Percentiles rank a stretch among this genome's conserved stretches.
Evolutionary conservation across 371 early-diverging fungal species (phyloP).

Genomic region (Rhizopus stolonifer): DNA sequence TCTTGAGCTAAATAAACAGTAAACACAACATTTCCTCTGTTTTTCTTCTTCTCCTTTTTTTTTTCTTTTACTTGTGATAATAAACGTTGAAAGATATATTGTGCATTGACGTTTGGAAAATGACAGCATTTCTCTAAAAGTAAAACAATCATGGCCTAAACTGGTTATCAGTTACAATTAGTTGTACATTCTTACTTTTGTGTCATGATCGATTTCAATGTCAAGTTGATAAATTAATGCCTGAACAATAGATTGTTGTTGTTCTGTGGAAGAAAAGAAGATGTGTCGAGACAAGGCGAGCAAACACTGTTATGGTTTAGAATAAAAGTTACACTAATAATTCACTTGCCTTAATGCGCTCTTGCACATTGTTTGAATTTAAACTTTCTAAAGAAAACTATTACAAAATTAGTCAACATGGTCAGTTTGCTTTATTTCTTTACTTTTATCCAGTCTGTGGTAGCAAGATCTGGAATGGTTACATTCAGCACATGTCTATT

Average conservation of each 20-base stretch:
- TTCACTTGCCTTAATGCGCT: slow-evolving; percentile 17
- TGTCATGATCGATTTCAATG: slow-evolving; percentile 22
- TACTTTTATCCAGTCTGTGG: slow-evolving; percentile 9
- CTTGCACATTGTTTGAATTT: slow-evolving; percentile 12
- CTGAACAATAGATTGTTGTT: slow-evolving; percentile 18
- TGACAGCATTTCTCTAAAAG: slow-evolving; percentile 23
- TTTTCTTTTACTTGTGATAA: slow-evolving; percentile 17
- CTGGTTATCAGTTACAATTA: too few relatives aligned
- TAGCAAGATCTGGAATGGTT: slow-evolving; percentile 92
- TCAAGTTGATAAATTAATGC: slow-evolving; percentile 8
- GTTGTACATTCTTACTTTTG: slow-evolving; percentile 19
- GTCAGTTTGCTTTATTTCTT: neutral
- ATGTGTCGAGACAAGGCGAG: slow-evolving; percentile 16
- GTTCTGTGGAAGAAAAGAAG: slow-evolving; percentile 11
- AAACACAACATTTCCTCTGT: too few relatives aligned
- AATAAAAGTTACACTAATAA: neutral
- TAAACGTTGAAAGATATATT: slow-evolving; percentile 13
- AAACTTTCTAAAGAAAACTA: slow-evolving; percentile 8
- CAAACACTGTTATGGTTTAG: slow-evolving; percentile 14
- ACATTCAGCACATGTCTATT: slow-evolving; percentile 67
- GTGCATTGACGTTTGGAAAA: slow-evolving; percentile 23
- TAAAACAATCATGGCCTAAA: slow-evolving; percentile 29
- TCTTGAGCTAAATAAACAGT: slow-evolving; percentile 31
- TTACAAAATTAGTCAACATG: neutral
- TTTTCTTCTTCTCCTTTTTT: too few relatives aligned